phyloP scores from a whole-genome alignment of 1,284 basidiomycete genomes.

The Heterobasidion irregulare region DNA sequence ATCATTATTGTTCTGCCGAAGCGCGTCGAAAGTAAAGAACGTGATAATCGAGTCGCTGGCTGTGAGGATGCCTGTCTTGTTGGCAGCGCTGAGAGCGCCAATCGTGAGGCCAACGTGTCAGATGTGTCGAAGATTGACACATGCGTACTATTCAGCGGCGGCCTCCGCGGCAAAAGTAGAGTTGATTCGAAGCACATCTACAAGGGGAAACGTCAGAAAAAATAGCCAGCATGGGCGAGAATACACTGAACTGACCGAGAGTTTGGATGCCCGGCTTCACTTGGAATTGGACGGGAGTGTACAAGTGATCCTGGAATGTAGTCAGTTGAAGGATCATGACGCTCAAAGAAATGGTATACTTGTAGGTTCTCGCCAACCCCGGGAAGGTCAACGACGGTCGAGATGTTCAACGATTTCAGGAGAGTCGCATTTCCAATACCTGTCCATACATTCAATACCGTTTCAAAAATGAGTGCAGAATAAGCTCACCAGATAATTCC shows the following conservation, averaged over 20 bases:
- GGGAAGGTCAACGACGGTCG: background rate
- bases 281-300: conserved; percentile 6
- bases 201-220: background rate
- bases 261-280: conserved; percentile 7
- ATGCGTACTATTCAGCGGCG: background rate
- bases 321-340: background rate
- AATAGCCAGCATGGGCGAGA: background rate
- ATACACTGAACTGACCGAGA: conserved; percentile 1
- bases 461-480: conserved; percentile 2
- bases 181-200: conserved; percentile 7
- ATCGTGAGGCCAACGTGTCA: background rate
- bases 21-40: conserved; percentile 2
- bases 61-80: conserved; percentile 3
- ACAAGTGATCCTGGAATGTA: background rate
- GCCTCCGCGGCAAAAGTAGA: conserved; percentile 1
- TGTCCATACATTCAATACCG: background rate
- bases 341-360: background rate
- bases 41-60: conserved; percentile 3
- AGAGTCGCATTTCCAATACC: background rate
- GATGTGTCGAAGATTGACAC: background rate
- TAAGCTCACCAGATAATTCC: background rate
- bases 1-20: background rate
- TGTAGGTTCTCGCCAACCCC: background rate
- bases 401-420: background rate
- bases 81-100: conserved; percentile 1